phyloP scores from a whole-genome alignment of 2,329 filamentous ascomycete genomes.

The Cytospora schulzeri region DNA sequence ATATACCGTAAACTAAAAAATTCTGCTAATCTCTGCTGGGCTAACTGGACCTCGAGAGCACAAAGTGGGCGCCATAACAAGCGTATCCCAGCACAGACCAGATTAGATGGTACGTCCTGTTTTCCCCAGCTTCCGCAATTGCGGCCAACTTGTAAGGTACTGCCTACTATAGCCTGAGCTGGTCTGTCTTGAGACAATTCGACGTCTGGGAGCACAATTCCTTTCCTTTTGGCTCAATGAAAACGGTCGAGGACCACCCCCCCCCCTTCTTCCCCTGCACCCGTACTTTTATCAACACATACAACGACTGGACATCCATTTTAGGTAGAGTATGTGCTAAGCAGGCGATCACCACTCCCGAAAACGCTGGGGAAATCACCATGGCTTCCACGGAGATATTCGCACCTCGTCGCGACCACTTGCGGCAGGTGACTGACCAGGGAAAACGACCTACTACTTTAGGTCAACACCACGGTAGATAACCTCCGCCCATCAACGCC shows the following conservation, averaged over 20 bases:
- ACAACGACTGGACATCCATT: background rate
- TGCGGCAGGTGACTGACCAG: background rate
- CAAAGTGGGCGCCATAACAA: background rate
- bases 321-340: background rate
- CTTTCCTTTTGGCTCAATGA: too few species aligned
- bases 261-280: too few species aligned
- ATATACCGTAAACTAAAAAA: too few species aligned
- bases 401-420: background rate
- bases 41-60: too few species aligned
- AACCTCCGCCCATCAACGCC: background rate
- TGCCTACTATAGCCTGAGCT: too few species aligned
- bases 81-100: background rate
- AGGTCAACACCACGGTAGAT: background rate
- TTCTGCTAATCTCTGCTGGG: too few species aligned
- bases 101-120: background rate
- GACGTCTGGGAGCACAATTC: too few species aligned
- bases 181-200: too few species aligned
- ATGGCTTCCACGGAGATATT: background rate
- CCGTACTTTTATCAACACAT: too few species aligned
- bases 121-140: too few species aligned
- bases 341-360: background rate
- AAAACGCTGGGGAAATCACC: background rate
- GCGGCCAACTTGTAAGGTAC: too few species aligned
- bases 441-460: background rate
- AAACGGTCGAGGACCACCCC: too few species aligned